Percentiles rank a stretch among this genome's conserved stretches.
These are phyloP conservation scores for Russula earlei DNA, from an alignment of 768 basidiomycete species.

Conservation along the genomic window DNA sequence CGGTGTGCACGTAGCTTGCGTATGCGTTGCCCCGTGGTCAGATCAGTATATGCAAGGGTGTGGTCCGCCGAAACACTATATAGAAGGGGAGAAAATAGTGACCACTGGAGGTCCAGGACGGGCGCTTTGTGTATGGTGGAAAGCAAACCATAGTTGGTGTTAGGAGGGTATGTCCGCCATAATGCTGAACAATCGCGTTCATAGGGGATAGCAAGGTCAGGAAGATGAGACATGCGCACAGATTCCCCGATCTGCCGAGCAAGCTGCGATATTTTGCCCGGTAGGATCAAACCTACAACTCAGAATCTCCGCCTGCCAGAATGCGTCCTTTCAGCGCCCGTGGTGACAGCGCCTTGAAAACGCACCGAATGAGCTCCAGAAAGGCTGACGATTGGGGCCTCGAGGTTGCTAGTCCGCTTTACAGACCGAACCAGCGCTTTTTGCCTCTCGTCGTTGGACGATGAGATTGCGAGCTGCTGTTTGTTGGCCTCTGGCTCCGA, in stretches of 20 bases:
- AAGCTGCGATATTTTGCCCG: conserved; percentile 89
- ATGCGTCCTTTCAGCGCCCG: not conserved
- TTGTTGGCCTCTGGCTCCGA: conserved; percentile 34
- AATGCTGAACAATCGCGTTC: conserved; percentile 40
- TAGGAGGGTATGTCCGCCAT: conserved; percentile 88
- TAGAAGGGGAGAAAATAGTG: conserved; percentile 57
- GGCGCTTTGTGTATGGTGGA: conserved; percentile 81
- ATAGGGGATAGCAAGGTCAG: conserved; percentile 1
- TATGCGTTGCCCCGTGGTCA: conserved; percentile 74
- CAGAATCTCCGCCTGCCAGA: conserved; percentile 66
- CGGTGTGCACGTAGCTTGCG: conserved; percentile 81
- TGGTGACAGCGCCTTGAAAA: conserved; percentile 7
- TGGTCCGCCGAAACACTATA: conserved; percentile 91
- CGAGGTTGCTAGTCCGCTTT: conserved; percentile 85
- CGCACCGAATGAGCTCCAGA: conserved; percentile 79
- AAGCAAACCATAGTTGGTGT: conserved; percentile 85
- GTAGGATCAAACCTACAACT: conserved; percentile 91
- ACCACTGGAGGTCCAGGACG: conserved; percentile 90
- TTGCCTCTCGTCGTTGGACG: conserved; percentile 58
- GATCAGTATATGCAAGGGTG: conserved; percentile 63
- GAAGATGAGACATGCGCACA: conserved; percentile 45
- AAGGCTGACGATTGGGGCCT: conserved; percentile 90
- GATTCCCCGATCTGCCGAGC: conserved; percentile 81
- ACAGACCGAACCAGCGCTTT: conserved; percentile 78
- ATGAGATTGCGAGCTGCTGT: conserved; percentile 72